Evolutionary conservation across 306 rosid species (phyloP).

Genomic region (Quercus glauca): DNA sequence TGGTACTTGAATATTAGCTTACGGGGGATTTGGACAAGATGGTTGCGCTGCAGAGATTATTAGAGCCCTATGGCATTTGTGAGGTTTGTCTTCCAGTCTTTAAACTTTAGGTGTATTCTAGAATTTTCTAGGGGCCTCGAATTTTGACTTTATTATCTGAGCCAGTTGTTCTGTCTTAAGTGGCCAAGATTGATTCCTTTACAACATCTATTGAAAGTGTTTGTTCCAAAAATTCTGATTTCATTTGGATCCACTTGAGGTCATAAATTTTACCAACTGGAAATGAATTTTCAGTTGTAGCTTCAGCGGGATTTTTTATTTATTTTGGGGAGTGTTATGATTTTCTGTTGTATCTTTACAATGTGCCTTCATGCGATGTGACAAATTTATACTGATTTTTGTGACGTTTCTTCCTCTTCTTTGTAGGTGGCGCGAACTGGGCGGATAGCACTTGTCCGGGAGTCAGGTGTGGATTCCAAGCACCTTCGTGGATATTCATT

Average conservation of each 20-base stretch:
- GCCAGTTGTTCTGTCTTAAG: conserved; percentile 3
- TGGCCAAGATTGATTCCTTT: not conserved
- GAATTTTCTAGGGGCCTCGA: conserved; percentile 1
- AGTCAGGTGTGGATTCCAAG: conserved; percentile 77
- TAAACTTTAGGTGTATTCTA: conserved; percentile 5
- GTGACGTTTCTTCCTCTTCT: not conserved
- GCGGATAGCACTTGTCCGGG: conserved; percentile 67
- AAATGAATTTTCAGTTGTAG: not conserved
- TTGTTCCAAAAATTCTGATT: not conserved
- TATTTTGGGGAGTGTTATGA: not conserved
- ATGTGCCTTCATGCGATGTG: not conserved
- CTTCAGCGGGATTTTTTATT: too few species aligned
- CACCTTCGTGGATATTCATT: conserved; percentile 77
- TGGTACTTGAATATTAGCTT: conserved; percentile 40
- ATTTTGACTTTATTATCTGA: not conserved
- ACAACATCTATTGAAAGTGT: not conserved
- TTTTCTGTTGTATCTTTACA: not conserved
- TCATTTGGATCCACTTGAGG: not conserved
- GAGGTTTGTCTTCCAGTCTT: conserved; percentile 58
- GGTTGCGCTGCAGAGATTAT: conserved; percentile 84
- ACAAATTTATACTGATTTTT: not conserved
- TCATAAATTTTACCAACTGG: not conserved
- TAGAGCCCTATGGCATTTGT: conserved; percentile 85
- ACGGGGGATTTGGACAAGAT: conserved; percentile 86
- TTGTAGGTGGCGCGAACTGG: conserved; percentile 88